Conservation (phyloP, 1,284 basidiomycete genomes). For the Ceratobasidium sp. region DNA sequence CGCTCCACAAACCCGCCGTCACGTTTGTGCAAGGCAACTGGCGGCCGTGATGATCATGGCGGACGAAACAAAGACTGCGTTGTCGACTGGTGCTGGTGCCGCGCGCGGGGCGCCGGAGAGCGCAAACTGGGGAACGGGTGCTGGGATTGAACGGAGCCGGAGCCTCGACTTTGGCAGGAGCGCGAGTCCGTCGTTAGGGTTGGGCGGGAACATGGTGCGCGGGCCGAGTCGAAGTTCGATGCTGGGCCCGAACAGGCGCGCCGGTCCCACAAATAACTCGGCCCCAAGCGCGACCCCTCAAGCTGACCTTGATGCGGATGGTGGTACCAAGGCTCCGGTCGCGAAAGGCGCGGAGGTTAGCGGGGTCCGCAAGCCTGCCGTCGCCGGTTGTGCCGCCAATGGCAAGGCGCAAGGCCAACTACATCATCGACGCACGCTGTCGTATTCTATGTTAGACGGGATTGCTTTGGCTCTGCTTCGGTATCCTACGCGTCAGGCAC, state of each 20-base stretch:
- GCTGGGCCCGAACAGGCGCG: background rate
- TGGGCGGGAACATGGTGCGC: background rate
- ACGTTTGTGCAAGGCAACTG: no score
- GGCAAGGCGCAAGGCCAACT: background rate
- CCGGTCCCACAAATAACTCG: background rate
- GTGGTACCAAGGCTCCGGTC: slow-evolving; percentile 5
- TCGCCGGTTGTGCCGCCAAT: slow-evolving; percentile 39
- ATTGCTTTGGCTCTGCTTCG: background rate
- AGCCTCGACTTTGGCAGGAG: slow-evolving; percentile 10
- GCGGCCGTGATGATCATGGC: slow-evolving; percentile 1
- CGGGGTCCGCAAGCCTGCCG: slow-evolving; percentile 22
- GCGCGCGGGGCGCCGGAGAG: slow-evolving; percentile 10
- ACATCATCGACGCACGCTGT: slow-evolving; percentile 18
- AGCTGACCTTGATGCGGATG: background rate
- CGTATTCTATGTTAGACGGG: background rate
- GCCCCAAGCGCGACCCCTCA: slow-evolving; percentile 12
- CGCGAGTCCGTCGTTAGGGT: slow-evolving; percentile 7
- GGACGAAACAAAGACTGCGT: background rate
- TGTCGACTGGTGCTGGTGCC: background rate
- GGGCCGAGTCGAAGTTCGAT: slow-evolving; percentile 12
- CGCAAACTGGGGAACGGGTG: background rate
- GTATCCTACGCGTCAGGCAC: background rate
- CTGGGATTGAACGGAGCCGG: slow-evolving; percentile 11
- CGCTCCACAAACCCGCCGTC: slow-evolving; percentile 15
- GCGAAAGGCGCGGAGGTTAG: background rate